Evolutionary conservation across 257 asterid species (phyloP).

Genomic region (Coffea eugenioides): DNA sequence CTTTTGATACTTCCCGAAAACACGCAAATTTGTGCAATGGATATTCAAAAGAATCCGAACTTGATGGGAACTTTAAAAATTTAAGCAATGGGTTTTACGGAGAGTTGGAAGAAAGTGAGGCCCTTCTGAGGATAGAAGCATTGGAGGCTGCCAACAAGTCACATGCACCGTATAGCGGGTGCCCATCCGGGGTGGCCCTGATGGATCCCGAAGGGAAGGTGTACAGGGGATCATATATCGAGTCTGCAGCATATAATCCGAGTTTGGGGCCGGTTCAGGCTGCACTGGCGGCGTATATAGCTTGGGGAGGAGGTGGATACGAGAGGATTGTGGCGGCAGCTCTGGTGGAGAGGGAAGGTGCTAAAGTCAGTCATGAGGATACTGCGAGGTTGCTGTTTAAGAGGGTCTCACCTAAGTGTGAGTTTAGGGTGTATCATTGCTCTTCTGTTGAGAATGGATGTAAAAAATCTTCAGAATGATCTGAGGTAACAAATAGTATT

Average conservation of each 20-base stretch:
- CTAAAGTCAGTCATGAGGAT: constrained; percentile 63
- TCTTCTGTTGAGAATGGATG: constrained; percentile 26
- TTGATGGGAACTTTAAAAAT: constrained; percentile 2
- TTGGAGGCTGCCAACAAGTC: constrained; percentile 73
- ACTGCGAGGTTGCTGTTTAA: constrained; percentile 61
- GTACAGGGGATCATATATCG: constrained; percentile 65
- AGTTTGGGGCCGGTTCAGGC: constrained; percentile 85
- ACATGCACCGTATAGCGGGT: constrained; percentile 82
- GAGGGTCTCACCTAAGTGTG: constrained; percentile 62
- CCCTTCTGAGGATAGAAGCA: constrained; percentile 43
- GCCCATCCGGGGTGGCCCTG: constrained; percentile 84
- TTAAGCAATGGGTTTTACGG: constrained; percentile 39
- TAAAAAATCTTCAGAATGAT: constrained; percentile 5
- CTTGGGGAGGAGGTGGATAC: constrained; percentile 68
- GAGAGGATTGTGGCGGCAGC: constrained; percentile 75
- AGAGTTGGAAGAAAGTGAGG: constrained; percentile 12
- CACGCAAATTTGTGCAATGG: constrained; percentile 34
- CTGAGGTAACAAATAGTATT: neutral
- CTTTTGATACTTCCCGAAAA: constrained; percentile 12
- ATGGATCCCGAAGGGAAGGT: constrained; percentile 79
- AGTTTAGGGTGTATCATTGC: constrained; percentile 50
- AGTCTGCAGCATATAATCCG: constrained; percentile 92
- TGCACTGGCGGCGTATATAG: constrained; percentile 72
- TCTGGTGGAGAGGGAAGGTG: constrained; percentile 69
- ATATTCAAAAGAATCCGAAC: constrained; percentile 17